Percentiles rank a stretch among this genome's conserved stretches.
phyloP scores from a whole-genome alignment of 2,329 filamentous ascomycete species.

The Fusarium lyarnte region DNA sequence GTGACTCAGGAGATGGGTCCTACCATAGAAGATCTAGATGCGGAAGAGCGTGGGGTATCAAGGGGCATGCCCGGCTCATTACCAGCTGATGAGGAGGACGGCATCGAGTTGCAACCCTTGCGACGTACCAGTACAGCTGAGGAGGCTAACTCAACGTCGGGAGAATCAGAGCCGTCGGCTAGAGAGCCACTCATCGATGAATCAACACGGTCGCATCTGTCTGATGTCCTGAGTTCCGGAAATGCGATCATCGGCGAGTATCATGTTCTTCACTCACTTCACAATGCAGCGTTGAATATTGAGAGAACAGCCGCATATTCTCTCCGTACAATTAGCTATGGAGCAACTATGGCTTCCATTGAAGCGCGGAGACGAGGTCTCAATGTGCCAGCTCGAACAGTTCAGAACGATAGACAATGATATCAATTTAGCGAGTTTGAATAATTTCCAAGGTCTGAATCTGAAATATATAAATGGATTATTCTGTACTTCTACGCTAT shows the following conservation, averaged over 20 bases:
- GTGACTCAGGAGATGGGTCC: constrained; percentile 43
- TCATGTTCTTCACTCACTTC: constrained; percentile 61
- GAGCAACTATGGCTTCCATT: constrained; percentile 62
- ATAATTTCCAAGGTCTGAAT: background rate
- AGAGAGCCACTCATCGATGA: constrained; percentile 43
- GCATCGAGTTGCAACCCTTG: constrained; percentile 57
- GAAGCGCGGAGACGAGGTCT: constrained; percentile 54
- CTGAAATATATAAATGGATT: constrained; percentile 36
- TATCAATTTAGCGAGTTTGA: constrained; percentile 1
- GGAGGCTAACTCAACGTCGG: constrained; percentile 39
- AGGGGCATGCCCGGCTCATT: constrained; percentile 51
- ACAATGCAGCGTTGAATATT: constrained; percentile 57
- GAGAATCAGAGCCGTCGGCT: constrained; percentile 42
- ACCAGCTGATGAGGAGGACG: constrained; percentile 50
- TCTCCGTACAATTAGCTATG: constrained; percentile 64
- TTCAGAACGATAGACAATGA: constrained; percentile 36
- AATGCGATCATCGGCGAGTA: constrained; percentile 65
- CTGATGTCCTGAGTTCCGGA: constrained; percentile 63
- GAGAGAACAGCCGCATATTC: constrained; percentile 61
- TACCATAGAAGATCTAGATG: constrained; percentile 61
- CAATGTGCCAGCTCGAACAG: constrained; percentile 31
- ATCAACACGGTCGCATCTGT: constrained; percentile 51
- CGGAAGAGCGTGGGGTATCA: constrained; percentile 64
- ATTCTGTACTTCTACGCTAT: constrained; percentile 62
- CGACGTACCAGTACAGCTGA: constrained; percentile 37